phyloP scores from a whole-genome alignment of 371 early-diverging fungal genomes.

The Mucor indicus region DNA sequence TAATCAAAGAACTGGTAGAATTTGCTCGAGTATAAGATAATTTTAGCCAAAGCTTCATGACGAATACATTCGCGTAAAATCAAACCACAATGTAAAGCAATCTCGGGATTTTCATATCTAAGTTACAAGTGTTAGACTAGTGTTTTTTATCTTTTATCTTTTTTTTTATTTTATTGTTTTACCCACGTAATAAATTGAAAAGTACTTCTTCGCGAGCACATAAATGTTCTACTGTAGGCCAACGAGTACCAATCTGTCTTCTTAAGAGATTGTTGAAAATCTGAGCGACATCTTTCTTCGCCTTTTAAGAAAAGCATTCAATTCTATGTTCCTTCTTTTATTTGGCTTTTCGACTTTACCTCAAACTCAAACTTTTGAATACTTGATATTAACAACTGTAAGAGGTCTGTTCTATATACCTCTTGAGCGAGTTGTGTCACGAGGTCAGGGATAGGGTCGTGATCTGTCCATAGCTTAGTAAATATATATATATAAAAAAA shows the following conservation, averaged over 20 bases:
- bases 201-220: constrained; percentile 79
- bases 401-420: constrained; percentile 85
- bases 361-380: constrained; percentile 94
- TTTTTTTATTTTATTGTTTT: constrained; percentile 13
- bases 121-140: no score
- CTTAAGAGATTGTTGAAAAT: constrained; percentile 95
- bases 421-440: constrained; percentile 94
- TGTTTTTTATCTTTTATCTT: no score
- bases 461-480: constrained; percentile 51
- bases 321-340: neutral
- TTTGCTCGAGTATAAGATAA: constrained; percentile 76
- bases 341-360: constrained; percentile 29
- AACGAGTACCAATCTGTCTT: constrained; percentile 91
- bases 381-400: constrained; percentile 80
- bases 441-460: constrained; percentile 87
- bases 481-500: neutral
- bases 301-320: constrained; percentile 43
- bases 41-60: constrained; percentile 87
- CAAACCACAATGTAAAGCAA: constrained; percentile 95
- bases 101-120: constrained; percentile 92
- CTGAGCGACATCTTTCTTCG: constrained; percentile 95
- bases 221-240: constrained; percentile 95
- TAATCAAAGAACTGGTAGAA: constrained; percentile 94
- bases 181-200: constrained; percentile 80
- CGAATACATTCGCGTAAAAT: constrained; percentile 95